Evolutionary conservation across 2,329 filamentous ascomycete genomes (phyloP), one percentile per base, ranked within the genome.

Genomic region (Incumbomyces delicatus): DNA sequence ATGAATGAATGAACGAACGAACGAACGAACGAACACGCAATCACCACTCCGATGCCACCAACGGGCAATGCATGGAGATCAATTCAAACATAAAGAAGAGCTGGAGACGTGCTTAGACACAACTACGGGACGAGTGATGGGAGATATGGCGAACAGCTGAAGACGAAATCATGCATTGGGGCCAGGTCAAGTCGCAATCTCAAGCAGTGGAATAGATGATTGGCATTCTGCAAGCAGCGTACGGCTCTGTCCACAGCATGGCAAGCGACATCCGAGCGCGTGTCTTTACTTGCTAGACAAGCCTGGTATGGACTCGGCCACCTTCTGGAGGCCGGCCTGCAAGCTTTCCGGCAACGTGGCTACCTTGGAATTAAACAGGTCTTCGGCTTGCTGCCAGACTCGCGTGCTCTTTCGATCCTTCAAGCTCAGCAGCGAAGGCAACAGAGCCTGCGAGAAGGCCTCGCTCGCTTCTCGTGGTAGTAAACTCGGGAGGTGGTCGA

Each of bases 381-480:
- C 82, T 71, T 94, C 81, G 0, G 89, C 89, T 49, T 85, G 78
- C 45, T 77, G 73, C 89, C 89, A 95, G n/a, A 95, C 89, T 6
- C 63, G 63, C 11, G 81, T 74, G 16, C 75, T 83, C 49, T 75
- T 69, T 62, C 86, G 78, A 61, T 92, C 78, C 65, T 92, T 87
- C 52, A 95, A 74, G 50, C 81, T 75, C 50, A 92, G 66, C 56
- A 95, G 69, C 59, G 80, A 85, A 16, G 87, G 87, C 59, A 94
- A 71, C 54, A 95, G 71, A 40, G 84, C 83, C 43, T 76, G 71
- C 63, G 82, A 87, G 70, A 94, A 95, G 16, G 82, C 82, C 68
- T 95, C 88, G 36, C 81, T 87, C 20, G 87, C 82, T 69, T 95
- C 90, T 44, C 90, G 76, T 1, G 90, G 86, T 32, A 96, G 73